phyloP scores from a whole-genome alignment of 2,329 filamentous ascomycete species.

The Scolecobasidium constrictum region DNA sequence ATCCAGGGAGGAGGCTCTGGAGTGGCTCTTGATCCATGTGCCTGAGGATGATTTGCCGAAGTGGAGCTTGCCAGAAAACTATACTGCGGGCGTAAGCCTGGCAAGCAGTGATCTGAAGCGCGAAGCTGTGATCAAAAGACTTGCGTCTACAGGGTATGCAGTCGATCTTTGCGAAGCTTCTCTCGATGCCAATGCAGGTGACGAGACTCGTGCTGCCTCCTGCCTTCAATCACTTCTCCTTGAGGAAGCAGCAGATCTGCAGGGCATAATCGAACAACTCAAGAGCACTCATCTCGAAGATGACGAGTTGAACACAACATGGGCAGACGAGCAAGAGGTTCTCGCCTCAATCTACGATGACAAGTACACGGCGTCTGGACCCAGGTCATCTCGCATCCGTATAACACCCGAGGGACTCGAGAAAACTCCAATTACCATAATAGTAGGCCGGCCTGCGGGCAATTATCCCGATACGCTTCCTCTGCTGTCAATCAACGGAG shows the following conservation, averaged over 20 bases:
- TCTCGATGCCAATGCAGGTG: slow-evolving; percentile 56
- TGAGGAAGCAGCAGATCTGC: slow-evolving; percentile 22
- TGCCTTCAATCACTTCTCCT: slow-evolving; percentile 63
- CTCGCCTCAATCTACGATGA: slow-evolving; percentile 81
- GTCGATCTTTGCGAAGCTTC: slow-evolving; percentile 70
- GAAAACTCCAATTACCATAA: slow-evolving; percentile 32
- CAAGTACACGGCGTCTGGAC: slow-evolving; percentile 47
- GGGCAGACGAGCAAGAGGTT: slow-evolving; percentile 77
- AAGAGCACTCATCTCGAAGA: slow-evolving; percentile 28
- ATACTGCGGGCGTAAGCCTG: slow-evolving; percentile 80
- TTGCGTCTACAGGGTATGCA: slow-evolving; percentile 77
- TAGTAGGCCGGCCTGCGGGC: slow-evolving; percentile 57
- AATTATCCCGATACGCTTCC: slow-evolving; percentile 60
- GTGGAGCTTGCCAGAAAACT: slow-evolving; percentile 87
- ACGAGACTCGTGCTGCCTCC: slow-evolving; percentile 70
- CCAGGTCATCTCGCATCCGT: slow-evolving; percentile 49
- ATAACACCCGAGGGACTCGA: slow-evolving; percentile 8
- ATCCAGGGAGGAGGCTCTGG: slow-evolving; percentile 81
- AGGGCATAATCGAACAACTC: slow-evolving; percentile 14
- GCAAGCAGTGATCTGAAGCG: slow-evolving; percentile 70
- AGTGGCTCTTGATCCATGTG: slow-evolving; percentile 94
- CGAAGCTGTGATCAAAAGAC: slow-evolving; percentile 71
- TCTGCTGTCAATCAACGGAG: slow-evolving; percentile 55
- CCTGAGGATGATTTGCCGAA: slow-evolving; percentile 91
- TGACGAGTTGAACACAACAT: slow-evolving; percentile 42